Conservation (phyloP, 164 flowering plant genomes). For the Berberis vulgaris region DNA sequence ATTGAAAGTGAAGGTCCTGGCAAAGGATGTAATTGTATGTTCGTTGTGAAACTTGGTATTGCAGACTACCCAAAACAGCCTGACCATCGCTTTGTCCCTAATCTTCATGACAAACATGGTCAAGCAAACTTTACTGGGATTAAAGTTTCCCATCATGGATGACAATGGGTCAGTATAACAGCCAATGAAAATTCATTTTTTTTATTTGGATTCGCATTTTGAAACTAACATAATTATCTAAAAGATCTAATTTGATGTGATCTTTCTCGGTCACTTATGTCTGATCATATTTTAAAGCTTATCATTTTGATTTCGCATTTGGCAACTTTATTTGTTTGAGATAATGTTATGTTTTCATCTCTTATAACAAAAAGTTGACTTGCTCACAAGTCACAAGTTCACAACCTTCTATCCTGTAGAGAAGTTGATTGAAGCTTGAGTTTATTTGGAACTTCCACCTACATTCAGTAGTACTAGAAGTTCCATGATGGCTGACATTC, state of each 20-base stretch:
- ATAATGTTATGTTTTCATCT: no score
- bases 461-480: no score
- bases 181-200: background rate
- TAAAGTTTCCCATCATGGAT: constrained; percentile 64
- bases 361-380: no score
- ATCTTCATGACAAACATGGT: constrained; percentile 25
- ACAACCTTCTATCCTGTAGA: no score
- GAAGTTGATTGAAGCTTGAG: no score
- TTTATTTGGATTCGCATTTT: background rate
- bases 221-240: background rate
- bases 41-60: constrained; percentile 71
- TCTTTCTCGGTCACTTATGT: no score
- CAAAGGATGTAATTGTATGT: constrained; percentile 63
- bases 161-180: constrained; percentile 56
- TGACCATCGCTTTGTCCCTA: constrained; percentile 27
- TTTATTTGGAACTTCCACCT: no score
- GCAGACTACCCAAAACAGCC: constrained; percentile 41
- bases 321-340: no score
- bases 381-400: no score
- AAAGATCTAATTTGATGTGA: background rate
- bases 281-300: no score
- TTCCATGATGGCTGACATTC: no score
- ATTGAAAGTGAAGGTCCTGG: constrained; percentile 88
- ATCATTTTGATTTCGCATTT: no score
- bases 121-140: constrained; percentile 52